Conservation (phyloP, 1,139 yeast species). For the Taphrina sp. region DNA sequence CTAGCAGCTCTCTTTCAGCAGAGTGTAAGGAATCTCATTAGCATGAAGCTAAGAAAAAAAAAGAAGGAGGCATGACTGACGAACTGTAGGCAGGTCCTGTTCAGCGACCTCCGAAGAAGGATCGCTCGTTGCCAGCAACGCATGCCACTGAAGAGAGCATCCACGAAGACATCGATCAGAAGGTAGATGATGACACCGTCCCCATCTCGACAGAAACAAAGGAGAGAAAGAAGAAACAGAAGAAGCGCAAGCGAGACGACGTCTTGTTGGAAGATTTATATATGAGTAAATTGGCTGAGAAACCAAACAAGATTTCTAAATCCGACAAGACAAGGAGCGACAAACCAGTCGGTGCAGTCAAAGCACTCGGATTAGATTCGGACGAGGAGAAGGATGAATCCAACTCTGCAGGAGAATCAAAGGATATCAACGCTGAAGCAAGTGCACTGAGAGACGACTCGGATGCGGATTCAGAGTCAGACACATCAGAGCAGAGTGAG, state of each 20-base stretch:
- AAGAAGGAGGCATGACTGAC: neutral
- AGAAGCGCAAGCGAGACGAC: constrained; percentile 35
- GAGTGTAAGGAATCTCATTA: constrained; percentile 1
- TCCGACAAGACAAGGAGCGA: constrained; percentile 1
- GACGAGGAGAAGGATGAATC: constrained; percentile 39
- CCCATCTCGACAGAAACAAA: no score
- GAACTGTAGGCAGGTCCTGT: constrained; percentile 21
- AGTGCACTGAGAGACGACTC: constrained; percentile 41
- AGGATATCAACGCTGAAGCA: constrained; percentile 33
- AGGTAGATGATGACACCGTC: no score
- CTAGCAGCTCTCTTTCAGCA: constrained; percentile 5
- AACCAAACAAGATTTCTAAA: constrained; percentile 24
- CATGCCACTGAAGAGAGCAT: no score
- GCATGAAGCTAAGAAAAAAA: neutral
- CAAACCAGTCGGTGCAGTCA: neutral
- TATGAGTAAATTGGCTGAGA: constrained; percentile 39
- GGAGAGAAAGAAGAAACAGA: constrained; percentile 21
- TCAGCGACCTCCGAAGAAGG: constrained; percentile 13
- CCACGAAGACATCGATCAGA: no score
- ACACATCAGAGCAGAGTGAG: constrained; percentile 37
- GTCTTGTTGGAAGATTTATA: constrained; percentile 39
- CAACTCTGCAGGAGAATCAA: constrained; percentile 39
- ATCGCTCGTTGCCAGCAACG: constrained; percentile 2
- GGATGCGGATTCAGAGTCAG: constrained; percentile 42
- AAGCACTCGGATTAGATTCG: constrained; percentile 25